These are phyloP conservation scores for Trichoderma sp. DNA, from an alignment of 2,329 filamentous ascomycete genomes.

Conservation along the genomic window DNA sequence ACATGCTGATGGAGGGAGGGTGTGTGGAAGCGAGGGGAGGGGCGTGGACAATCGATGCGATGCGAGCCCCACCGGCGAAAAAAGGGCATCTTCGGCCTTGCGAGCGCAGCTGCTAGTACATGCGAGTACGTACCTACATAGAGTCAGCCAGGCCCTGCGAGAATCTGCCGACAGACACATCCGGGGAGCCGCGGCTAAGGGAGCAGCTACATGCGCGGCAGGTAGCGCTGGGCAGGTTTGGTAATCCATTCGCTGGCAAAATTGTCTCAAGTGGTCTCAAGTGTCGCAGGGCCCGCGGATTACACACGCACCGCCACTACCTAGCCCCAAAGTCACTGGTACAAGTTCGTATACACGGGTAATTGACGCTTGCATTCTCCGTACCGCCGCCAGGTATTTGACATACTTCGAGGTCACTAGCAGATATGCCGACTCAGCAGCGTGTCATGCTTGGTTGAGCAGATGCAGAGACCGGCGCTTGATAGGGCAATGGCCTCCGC, in stretches of 20 bases:
- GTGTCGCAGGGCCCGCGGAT: neutral
- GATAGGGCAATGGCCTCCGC: neutral
- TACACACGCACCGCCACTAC: neutral
- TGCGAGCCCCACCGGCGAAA: neutral
- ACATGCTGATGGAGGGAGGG: neutral
- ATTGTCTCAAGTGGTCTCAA: neutral
- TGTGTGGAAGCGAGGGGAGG: neutral
- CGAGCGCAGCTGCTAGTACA: neutral
- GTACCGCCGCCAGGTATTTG: neutral
- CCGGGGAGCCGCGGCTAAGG: slow-evolving; percentile 13
- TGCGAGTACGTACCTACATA: neutral
- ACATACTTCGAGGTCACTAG: neutral
- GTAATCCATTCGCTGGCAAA: neutral
- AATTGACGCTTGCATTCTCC: neutral
- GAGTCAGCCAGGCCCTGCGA: neutral
- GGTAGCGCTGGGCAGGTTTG: neutral
- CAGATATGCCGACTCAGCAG: neutral
- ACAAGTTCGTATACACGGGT: neutral
- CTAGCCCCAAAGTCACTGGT: neutral
- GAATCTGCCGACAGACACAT: slow-evolving; percentile 4
- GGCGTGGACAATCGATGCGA: neutral
- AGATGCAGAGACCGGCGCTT: neutral
- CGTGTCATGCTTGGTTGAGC: neutral
- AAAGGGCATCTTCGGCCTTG: neutral
- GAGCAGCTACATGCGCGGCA: neutral